Evolutionary conservation across 257 asterid genomes (phyloP).

Genomic region (Lithospermum erythrorhizon): DNA sequence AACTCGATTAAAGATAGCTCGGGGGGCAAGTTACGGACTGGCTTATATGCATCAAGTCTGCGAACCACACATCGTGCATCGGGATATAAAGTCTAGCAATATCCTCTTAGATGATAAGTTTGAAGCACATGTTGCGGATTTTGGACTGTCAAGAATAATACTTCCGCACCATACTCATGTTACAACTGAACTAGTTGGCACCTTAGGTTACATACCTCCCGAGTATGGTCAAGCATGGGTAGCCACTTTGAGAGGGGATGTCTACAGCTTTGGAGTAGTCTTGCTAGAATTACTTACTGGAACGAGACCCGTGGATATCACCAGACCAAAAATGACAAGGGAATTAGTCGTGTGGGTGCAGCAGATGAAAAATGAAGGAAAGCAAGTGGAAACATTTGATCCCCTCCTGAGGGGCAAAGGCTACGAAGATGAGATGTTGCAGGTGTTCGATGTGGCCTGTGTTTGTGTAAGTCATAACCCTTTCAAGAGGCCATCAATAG

Average conservation of each 20-base stretch:
- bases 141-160: slow-evolving; percentile 77
- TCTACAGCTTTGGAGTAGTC: slow-evolving; percentile 90
- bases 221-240: slow-evolving; percentile 96
- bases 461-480: slow-evolving; percentile 79
- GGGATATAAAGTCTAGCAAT: slow-evolving; percentile 90
- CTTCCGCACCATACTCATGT: slow-evolving; percentile 87
- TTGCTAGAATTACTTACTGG: slow-evolving; percentile 82
- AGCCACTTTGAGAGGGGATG: slow-evolving; percentile 89
- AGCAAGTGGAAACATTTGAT: slow-evolving; percentile 63
- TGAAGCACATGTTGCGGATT: slow-evolving; percentile 90
- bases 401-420: slow-evolving; percentile 58
- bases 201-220: slow-evolving; percentile 94
- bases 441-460: slow-evolving; percentile 75
- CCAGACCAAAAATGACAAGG: slow-evolving; percentile 63
- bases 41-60: slow-evolving; percentile 92
- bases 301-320: slow-evolving; percentile 75
- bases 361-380: slow-evolving; percentile 65
- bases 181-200: slow-evolving; percentile 91
- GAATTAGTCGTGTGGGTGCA: slow-evolving; percentile 77
- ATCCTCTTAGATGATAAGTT: slow-evolving; percentile 78
- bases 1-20: slow-evolving; percentile 56
- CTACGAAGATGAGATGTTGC: slow-evolving; percentile 67
- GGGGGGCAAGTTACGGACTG: slow-evolving; percentile 70
- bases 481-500: slow-evolving; percentile 70
- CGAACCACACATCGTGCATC: slow-evolving; percentile 92